Evolutionary conservation across 441 rosid species (phyloP).

Genomic region (Eruca vesicaria): DNA sequence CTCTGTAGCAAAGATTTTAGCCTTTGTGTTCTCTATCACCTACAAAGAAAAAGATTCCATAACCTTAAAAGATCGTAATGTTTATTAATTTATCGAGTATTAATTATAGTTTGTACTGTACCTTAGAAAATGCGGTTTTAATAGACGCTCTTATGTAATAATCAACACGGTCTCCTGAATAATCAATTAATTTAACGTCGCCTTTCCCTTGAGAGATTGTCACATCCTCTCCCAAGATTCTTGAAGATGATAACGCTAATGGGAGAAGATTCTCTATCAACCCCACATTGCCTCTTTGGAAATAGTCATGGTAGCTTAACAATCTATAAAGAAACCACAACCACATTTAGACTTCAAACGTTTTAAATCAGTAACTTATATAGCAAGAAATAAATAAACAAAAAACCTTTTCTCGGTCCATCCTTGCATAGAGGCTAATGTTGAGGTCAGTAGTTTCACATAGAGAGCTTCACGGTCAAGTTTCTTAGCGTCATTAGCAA

Average conservation of each 20-base stretch:
- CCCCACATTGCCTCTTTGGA: constrained; percentile 57
- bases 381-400: not conserved
- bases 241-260: constrained; percentile 66
- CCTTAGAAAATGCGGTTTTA: constrained; percentile 72
- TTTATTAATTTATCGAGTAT: not conserved
- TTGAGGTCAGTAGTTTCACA: constrained; percentile 56
- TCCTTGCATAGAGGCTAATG: constrained; percentile 69
- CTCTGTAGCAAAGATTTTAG: constrained; percentile 42
- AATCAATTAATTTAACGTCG: constrained; percentile 46
- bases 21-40: constrained; percentile 64
- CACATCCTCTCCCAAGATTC: constrained; percentile 70
- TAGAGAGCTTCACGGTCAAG: constrained; percentile 66
- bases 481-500: constrained; percentile 70
- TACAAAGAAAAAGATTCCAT: not conserved
- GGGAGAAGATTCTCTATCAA: constrained; percentile 74
- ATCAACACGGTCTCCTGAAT: constrained; percentile 61
- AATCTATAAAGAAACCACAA: constrained; percentile 34
- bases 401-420: constrained; percentile 74
- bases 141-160: constrained; percentile 76
- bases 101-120: not conserved
- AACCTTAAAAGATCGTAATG: not conserved
- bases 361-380: not conserved
- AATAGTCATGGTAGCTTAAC: constrained; percentile 71
- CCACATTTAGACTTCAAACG: not conserved
- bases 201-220: constrained; percentile 46